Percentiles rank a stretch among this genome's conserved stretches.
These are phyloP conservation scores for Neurospora tetrasperma DNA, from an alignment of 495 filamentous ascomycete species.

Conservation along the genomic window DNA sequence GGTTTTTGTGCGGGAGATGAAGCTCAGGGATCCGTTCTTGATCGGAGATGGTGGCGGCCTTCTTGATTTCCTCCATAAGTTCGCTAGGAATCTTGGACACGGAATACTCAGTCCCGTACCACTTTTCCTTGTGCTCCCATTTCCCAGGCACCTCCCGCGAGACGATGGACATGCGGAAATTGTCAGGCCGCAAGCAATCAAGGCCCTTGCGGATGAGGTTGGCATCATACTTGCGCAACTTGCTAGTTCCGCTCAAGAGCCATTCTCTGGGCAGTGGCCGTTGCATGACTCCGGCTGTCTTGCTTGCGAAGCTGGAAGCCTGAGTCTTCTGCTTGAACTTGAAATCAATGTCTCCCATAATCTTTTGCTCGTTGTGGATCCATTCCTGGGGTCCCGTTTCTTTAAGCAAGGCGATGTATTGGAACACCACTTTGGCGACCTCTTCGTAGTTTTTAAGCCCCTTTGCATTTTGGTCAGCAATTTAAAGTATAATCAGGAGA, in stretches of 20 bases:
- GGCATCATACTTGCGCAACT: conserved; percentile 66
- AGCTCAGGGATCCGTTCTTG: conserved; percentile 56
- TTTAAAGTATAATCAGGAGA: background rate
- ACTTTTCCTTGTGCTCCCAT: conserved; percentile 87
- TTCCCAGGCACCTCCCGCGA: conserved; percentile 72
- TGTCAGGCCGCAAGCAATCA: conserved; percentile 70
- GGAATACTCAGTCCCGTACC: conserved; percentile 96
- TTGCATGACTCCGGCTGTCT: conserved; percentile 77
- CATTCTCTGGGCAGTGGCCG: conserved; percentile 74
- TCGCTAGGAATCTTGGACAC: conserved; percentile 70
- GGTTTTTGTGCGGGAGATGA: conserved; percentile 85
- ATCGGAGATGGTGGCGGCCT: conserved; percentile 47
- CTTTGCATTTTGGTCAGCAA: conserved; percentile 16
- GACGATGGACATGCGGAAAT: conserved; percentile 74
- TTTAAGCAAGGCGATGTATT: conserved; percentile 83
- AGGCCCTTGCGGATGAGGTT: conserved; percentile 66
- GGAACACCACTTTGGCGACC: conserved; percentile 78
- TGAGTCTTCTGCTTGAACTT: conserved; percentile 87
- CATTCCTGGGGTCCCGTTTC: conserved; percentile 77
- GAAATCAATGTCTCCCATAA: conserved; percentile 86
- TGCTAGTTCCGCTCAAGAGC: conserved; percentile 65
- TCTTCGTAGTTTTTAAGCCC: conserved; percentile 72
- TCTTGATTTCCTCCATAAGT: conserved; percentile 57
- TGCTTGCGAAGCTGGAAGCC: conserved; percentile 78
- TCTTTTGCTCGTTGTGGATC: conserved; percentile 87